phyloP scores from a whole-genome alignment of 352 stramenopile genomes.

The Saprolegnia parasitica region DNA sequence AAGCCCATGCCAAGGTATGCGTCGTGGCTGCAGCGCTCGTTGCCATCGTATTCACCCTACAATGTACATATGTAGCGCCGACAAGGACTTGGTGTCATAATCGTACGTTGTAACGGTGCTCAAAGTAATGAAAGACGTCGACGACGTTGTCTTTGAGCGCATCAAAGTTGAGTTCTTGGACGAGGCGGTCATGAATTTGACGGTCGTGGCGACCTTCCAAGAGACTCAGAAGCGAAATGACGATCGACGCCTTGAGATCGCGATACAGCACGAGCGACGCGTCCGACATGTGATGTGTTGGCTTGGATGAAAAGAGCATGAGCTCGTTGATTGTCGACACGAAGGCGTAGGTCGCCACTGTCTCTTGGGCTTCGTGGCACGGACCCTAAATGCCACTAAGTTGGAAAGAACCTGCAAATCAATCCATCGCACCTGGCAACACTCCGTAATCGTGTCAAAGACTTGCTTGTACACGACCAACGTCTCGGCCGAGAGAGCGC shows the following conservation, averaged over 20 bases:
- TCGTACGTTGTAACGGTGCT: constrained; percentile 32
- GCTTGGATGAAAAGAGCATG: constrained; percentile 51
- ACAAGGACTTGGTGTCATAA: background rate
- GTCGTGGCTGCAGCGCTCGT: constrained; percentile 54
- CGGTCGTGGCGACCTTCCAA: constrained; percentile 56
- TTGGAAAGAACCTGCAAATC: too few species aligned
- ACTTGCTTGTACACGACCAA: constrained; percentile 58
- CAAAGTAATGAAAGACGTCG: constrained; percentile 52
- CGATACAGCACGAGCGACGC: constrained; percentile 31
- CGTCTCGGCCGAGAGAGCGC: constrained; percentile 45
- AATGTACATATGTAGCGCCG: background rate
- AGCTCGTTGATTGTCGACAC: constrained; percentile 67
- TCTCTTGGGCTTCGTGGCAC: constrained; percentile 64
- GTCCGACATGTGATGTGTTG: constrained; percentile 17
- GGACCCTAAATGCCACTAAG: too few species aligned
- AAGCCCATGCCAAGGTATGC: constrained; percentile 69
- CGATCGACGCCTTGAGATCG: constrained; percentile 46
- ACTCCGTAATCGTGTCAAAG: constrained; percentile 73
- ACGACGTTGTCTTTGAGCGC: constrained; percentile 57
- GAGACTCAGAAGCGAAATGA: constrained; percentile 58
- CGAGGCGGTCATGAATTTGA: constrained; percentile 55
- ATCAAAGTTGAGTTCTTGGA: constrained; percentile 71
- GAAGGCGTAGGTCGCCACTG: constrained; percentile 71
- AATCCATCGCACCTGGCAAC: constrained; percentile 42
- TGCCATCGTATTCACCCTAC: constrained; percentile 46